phyloP scores from a whole-genome alignment of 1,139 yeast species.

The Zygoascus meyerae region DNA sequence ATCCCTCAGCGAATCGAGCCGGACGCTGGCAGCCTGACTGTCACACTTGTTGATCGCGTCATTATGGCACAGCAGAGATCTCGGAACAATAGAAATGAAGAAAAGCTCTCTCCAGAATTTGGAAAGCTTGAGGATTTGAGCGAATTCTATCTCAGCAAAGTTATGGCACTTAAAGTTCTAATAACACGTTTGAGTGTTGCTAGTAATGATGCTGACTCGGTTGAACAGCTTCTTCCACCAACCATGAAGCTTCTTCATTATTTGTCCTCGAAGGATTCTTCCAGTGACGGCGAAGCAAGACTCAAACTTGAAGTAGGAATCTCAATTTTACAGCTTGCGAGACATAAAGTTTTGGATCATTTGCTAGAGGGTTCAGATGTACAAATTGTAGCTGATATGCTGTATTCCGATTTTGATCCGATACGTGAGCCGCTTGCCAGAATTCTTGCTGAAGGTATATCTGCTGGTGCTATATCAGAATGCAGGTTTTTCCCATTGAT shows the following conservation, averaged over 20 bases:
- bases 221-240: constrained; percentile 47
- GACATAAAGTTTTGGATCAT: constrained; percentile 46
- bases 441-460: constrained; percentile 48
- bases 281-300: neutral
- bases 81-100: no score
- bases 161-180: constrained; percentile 51
- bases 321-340: constrained; percentile 59
- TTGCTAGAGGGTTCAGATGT: constrained; percentile 50
- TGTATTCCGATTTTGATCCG: constrained; percentile 59
- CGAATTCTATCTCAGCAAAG: constrained; percentile 35
- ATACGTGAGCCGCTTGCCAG: constrained; percentile 53
- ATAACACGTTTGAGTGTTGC: constrained; percentile 55
- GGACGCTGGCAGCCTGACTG: constrained; percentile 52
- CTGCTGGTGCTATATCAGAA: constrained; percentile 52
- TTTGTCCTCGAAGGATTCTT: neutral
- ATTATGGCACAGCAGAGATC: constrained; percentile 49
- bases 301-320: constrained; percentile 61
- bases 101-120: constrained; percentile 25
- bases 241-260: constrained; percentile 47
- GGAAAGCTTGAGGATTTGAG: constrained; percentile 32
- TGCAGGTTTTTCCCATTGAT: constrained; percentile 55
- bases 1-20: constrained; percentile 50
- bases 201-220: constrained; percentile 35
- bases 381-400: constrained; percentile 49
- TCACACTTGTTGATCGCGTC: constrained; percentile 55